Percentiles rank a stretch among this genome's conserved stretches.
Conservation (phyloP, 2,329 filamentous ascomycete species). For the Ciborinia camelliae region DNA sequence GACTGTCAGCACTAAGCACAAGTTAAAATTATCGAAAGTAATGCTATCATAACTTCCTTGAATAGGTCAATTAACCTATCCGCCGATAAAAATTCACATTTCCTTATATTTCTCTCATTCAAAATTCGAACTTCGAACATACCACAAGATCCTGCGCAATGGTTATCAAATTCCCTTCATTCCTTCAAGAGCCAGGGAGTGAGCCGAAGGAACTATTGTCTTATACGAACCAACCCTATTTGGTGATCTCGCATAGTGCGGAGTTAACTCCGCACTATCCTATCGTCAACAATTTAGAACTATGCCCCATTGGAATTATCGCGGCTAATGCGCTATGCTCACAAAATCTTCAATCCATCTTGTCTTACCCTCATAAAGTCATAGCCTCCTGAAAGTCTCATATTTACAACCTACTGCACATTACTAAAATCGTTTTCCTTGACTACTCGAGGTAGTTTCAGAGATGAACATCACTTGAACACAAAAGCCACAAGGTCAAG, state of each 20-base stretch:
- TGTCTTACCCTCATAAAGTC: background rate
- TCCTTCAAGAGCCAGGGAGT: constrained; percentile 2
- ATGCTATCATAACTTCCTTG: background rate
- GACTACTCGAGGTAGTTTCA: background rate
- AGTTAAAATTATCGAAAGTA: background rate
- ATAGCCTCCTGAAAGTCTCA: background rate
- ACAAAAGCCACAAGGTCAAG: constrained; percentile 5
- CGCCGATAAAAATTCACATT: background rate
- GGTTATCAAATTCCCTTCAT: constrained; percentile 4
- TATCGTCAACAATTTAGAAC: background rate
- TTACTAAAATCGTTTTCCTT: background rate
- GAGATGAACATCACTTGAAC: background rate
- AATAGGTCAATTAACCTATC: background rate
- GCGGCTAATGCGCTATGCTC: constrained; percentile 6
- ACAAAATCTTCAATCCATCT: background rate
- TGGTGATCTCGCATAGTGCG: constrained; percentile 7
- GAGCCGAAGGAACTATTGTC: constrained; percentile 1
- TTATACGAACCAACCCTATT: constrained; percentile 6
- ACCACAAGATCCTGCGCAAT: constrained; percentile 6
- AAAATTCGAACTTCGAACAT: background rate
- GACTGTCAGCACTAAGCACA: background rate
- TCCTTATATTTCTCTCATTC: background rate
- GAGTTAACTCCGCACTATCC: constrained; percentile 1
- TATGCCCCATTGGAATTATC: background rate
- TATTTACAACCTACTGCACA: background rate